Evolutionary conservation across 2,329 filamentous ascomycete species (phyloP), one percentile per base, ranked within the genome.

Genomic region (Pseudomassariella vexata): DNA sequence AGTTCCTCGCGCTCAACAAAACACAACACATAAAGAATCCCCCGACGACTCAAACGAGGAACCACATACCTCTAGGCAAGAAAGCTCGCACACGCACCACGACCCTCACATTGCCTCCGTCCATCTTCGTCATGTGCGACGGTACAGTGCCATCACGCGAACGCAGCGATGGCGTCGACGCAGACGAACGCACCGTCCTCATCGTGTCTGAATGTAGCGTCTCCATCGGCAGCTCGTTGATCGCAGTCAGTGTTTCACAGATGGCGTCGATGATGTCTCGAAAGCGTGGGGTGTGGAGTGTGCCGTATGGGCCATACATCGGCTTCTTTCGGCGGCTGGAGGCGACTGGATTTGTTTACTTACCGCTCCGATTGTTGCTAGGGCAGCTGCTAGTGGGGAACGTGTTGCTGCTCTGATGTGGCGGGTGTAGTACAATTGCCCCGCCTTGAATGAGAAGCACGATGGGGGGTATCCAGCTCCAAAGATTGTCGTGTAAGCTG

Each of bases 21-120:
- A 11, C 16, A 9, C n/a, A 14, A 5, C 22, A 14, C 22, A 24
- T 11, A 11, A 7, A 12, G 22, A 5, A 18, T 22, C 29, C 23
- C 17, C 12, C 7, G 25, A 31, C 30, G 26, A 24, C 22, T 26
- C 30, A 14, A 19, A 14, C 5, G 24, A 12, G 21, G 40, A 11
- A 23, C 9, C 19, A 17, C 63, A 40, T 64, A 88, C 85, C 85
- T 77, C 85, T 66, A 28, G 78, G 82, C 38, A 92, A 65, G 63
- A 90, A 90, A 1, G 77, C 84, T 50, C 85, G 70, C 35, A 90
- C 85, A 54, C 85, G 72, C 38, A 92, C 85, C 19, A 90, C 85
- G 18, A 92, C 85, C 47, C 79, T 74, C 38, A 92, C 85, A 59
- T 92, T 92, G 36, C 83, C 84, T 40, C 79, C 82, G 41, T 70